Base-by-base conservation (phyloP, 352 stramenopile species). In the Thraustochytrium sp. region DNA sequence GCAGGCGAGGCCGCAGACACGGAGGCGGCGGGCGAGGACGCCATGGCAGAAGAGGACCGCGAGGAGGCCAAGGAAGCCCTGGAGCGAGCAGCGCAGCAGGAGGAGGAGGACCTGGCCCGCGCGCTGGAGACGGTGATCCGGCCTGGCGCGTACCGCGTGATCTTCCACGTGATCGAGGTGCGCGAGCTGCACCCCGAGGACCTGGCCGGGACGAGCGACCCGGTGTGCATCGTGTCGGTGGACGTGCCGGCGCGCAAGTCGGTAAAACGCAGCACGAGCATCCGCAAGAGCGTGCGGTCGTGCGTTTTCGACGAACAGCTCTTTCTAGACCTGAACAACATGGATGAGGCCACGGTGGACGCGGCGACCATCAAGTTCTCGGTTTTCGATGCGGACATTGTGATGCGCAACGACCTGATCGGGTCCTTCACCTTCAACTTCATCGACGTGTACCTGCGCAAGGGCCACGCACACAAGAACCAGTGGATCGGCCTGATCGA, bases 401-500 rank as follows among this genome's bases (percentile, higher is more conserved):
- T 95, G 23, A 88, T 93, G 76, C 90, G 91, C n/a, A 92, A 92
- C 55, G 92, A 95, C 65, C 88, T 96, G 8, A 96, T 97, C 68
- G 93, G 93, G 51, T 89, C 87, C 1, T 91, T 91, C 18, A 90
- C 92, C 59, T 94, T 96, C 72, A 92, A 96, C 46, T 85, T 93
- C 26, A 93, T 59, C 21, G 82, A 85, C 91, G 59, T 94, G 56
- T 94, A 96, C 85, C 93, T 91, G 3, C 89, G 92, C 76, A 82
- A 88, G 26, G 93, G 96, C 76, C 92, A 97, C 78, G 90, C 96
- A 73, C 87, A 96, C 23, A 90, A 93, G 36, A 93, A 94, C 55
- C 89, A 94, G 44, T 97, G 93, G 93, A 91, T 97, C 40, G 91
- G 91, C 54, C 82, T 97, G 8, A 94, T 94, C 21, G 92, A 97